A percentile compares a stretch with the other conserved stretches of the same genome.
Conservation (phyloP, 192 early-diverging fungal species). For the Coemansia sp. region DNA sequence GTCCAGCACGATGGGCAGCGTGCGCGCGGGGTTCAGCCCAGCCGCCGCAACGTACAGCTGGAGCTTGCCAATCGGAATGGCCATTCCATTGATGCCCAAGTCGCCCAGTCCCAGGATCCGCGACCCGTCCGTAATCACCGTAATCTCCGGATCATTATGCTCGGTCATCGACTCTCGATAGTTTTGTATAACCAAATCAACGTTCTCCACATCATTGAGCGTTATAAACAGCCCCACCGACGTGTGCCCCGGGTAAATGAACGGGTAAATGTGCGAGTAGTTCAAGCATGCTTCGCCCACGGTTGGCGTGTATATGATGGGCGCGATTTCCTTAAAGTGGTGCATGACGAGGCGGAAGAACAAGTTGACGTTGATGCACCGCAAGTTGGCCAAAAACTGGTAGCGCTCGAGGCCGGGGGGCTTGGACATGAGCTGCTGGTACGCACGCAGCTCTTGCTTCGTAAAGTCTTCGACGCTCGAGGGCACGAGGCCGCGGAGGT, state of each 20-base stretch:
- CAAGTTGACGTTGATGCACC: constrained; percentile 73
- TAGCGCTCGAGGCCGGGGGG: constrained; percentile 74
- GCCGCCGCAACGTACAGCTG: constrained; percentile 83
- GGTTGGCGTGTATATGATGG: constrained; percentile 78
- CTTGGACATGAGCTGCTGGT: constrained; percentile 69
- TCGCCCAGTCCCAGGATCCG: constrained; percentile 92
- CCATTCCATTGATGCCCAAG: constrained; percentile 93
- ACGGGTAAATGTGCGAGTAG: constrained; percentile 84
- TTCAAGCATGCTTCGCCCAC: constrained; percentile 80
- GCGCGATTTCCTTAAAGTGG: constrained; percentile 74
- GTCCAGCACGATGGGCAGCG: constrained; percentile 88
- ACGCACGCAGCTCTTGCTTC: constrained; percentile 69
- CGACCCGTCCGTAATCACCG: constrained; percentile 91
- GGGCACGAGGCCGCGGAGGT: constrained; percentile 74
- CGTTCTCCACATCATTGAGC: constrained; percentile 67
- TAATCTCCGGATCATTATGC: constrained; percentile 69
- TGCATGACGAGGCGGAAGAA: constrained; percentile 83
- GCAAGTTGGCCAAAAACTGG: constrained; percentile 75
- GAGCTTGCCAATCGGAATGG: constrained; percentile 92
- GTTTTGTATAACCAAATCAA: constrained; percentile 73
- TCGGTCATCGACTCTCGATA: constrained; percentile 68
- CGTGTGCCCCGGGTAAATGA: constrained; percentile 68
- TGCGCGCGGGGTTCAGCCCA: constrained; percentile 80
- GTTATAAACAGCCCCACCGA: constrained; percentile 86
- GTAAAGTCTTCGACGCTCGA: constrained; percentile 69